Conservation (phyloP, 129 eudicot species). For the Heracleum sosnowskyi region DNA sequence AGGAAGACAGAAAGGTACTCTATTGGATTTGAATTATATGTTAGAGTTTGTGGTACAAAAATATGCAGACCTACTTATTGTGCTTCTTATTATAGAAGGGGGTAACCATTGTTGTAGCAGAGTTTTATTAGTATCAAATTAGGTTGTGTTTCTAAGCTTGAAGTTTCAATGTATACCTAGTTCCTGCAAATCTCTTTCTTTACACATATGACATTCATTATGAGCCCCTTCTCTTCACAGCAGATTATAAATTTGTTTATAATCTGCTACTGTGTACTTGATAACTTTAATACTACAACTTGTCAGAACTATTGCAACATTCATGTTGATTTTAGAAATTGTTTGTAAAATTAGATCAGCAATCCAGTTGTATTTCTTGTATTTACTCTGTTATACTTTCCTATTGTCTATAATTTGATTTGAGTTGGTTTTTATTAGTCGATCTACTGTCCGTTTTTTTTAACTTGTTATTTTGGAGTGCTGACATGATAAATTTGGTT, state of each 20-base stretch:
- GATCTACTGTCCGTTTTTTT: neutral
- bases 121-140: too few relatives aligned
- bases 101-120: neutral
- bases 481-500: neutral
- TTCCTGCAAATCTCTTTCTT: neutral
- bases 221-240: neutral
- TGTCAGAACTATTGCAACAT: neutral
- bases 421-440: neutral
- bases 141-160: neutral
- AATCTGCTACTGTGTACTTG: neutral
- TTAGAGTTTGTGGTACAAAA: neutral
- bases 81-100: neutral
- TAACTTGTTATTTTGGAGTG: neutral
- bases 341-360: neutral
- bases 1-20: slow-evolving; percentile 47
- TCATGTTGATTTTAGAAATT: neutral
- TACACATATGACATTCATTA: neutral
- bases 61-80: neutral
- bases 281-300: neutral
- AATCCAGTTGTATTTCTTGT: neutral
- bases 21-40: neutral
- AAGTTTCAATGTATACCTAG: neutral
- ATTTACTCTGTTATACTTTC: neutral
- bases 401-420: neutral
- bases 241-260: neutral